A percentile compares a stretch with the other conserved stretches of the same genome.
phyloP scores from a whole-genome alignment of 495 filamentous ascomycete species.

The Acidomyces sp. region DNA sequence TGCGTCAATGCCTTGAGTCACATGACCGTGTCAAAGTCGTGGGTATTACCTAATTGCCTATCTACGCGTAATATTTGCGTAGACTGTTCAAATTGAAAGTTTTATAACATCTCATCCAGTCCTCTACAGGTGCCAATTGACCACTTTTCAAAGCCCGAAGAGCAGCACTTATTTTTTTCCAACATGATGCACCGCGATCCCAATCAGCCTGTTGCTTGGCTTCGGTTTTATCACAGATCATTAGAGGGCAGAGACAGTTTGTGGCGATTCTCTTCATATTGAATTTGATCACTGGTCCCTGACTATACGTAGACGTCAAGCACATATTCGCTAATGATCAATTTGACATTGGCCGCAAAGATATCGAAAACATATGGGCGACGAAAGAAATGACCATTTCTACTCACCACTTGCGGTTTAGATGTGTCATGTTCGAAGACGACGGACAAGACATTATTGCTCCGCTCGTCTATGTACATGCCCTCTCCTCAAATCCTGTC shows the following conservation, averaged over 20 bases:
- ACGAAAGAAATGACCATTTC: slow-evolving; percentile 26
- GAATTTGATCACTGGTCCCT: too few relatives aligned
- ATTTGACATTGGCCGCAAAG: slow-evolving; percentile 15
- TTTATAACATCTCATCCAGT: too few relatives aligned
- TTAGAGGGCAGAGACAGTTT: neutral
- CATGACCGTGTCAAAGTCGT: neutral
- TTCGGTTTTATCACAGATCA: neutral
- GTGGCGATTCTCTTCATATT: too few relatives aligned
- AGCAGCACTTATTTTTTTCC: neutral
- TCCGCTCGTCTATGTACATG: slow-evolving; percentile 31
- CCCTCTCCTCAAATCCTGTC: slow-evolving; percentile 30
- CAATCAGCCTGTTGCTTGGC: neutral
- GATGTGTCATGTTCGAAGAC: slow-evolving; percentile 28
- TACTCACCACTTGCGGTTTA: slow-evolving; percentile 29
- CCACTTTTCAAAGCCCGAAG: too few relatives aligned
- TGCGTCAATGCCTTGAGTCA: neutral
- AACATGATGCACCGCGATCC: neutral
- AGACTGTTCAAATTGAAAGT: too few relatives aligned
- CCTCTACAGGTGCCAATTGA: too few relatives aligned
- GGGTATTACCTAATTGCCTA: too few relatives aligned
- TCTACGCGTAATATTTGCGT: too few relatives aligned
- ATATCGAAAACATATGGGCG: slow-evolving; percentile 3
- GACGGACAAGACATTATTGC: slow-evolving; percentile 14
- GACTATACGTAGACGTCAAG: neutral
- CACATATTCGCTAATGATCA: slow-evolving; percentile 6